These are phyloP conservation scores for Corniculantispora saksenae DNA, from an alignment of 2,329 filamentous ascomycete species.

Conservation along the genomic window DNA sequence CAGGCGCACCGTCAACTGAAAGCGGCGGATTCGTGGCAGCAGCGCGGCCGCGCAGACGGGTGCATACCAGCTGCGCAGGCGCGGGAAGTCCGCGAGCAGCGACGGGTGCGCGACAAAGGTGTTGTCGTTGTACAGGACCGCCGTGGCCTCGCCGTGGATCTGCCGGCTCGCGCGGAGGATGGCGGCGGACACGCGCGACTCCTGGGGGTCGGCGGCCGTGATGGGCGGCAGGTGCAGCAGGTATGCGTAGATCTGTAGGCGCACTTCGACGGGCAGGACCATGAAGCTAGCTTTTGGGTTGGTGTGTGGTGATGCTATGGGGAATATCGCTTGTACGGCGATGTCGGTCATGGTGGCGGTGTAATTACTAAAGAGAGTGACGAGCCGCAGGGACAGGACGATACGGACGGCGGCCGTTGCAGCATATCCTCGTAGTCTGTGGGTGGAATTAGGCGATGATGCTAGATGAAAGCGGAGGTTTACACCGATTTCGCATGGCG, in stretches of 20 bases:
- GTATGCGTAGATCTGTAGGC: constrained; percentile 46
- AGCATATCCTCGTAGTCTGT: neutral
- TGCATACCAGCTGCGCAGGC: constrained; percentile 36
- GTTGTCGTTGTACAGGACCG: constrained; percentile 46
- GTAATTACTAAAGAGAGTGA: neutral
- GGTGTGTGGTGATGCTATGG: neutral
- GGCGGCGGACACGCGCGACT: constrained; percentile 22
- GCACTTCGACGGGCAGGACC: constrained; percentile 46
- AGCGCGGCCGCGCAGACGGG: constrained; percentile 33
- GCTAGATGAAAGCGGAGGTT: neutral
- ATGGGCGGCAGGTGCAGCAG: constrained; percentile 39
- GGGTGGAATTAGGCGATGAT: neutral
- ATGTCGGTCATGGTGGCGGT: neutral
- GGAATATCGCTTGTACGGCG: neutral
- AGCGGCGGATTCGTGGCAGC: constrained; percentile 38
- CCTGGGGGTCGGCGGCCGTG: constrained; percentile 16
- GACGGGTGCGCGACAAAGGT: constrained; percentile 45
- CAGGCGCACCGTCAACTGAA: constrained; percentile 42
- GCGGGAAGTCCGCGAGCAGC: constrained; percentile 43
- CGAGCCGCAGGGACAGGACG: neutral
- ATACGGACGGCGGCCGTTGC: neutral
- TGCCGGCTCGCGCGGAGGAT: constrained; percentile 44
- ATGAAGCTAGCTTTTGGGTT: constrained; percentile 31
- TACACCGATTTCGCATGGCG: neutral
- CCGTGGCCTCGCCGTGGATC: constrained; percentile 41